A percentile compares a stretch with the other conserved stretches of the same genome.
These are phyloP conservation scores for Exophiala oligosperma DNA, from an alignment of 2,329 filamentous ascomycete genomes.

Conservation along the genomic window DNA sequence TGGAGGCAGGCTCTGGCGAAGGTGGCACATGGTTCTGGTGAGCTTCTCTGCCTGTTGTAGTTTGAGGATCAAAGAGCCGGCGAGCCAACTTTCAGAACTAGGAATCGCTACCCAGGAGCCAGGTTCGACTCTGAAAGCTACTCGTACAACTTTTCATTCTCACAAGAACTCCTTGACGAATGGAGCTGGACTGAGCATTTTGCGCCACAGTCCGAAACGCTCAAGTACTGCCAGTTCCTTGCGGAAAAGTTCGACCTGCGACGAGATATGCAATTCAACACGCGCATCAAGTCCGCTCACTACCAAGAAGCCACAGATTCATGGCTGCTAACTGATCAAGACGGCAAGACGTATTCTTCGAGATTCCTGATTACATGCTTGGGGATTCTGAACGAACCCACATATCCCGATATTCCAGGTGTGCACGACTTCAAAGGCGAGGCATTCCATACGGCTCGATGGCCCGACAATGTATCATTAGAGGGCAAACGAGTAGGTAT, in stretches of 20 bases:
- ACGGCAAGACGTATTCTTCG: constrained; percentile 38
- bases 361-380: constrained; percentile 49
- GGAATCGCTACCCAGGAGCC: constrained; percentile 22
- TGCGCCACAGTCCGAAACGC: constrained; percentile 30
- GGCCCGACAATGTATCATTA: constrained; percentile 58
- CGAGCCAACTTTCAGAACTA: not conserved
- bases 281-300: constrained; percentile 40
- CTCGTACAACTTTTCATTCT: constrained; percentile 33
- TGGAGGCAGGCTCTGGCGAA: constrained; percentile 9
- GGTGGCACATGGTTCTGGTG: constrained; percentile 18
- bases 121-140: constrained; percentile 40
- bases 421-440: constrained; percentile 58
- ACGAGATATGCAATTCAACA: constrained; percentile 47
- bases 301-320: constrained; percentile 36
- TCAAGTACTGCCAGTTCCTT: constrained; percentile 48
- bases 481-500: constrained; percentile 60
- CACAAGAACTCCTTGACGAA: constrained; percentile 28
- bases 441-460: constrained; percentile 39
- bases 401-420: constrained; percentile 61
- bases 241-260: constrained; percentile 44
- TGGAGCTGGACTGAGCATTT: constrained; percentile 27
- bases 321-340: constrained; percentile 47
- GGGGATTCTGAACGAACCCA: constrained; percentile 58
- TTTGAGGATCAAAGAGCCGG: too few relatives aligned
- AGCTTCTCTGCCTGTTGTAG: not conserved